Base-by-base conservation (phyloP, 305 asterid species). In the Fraxinus floribunda region DNA sequence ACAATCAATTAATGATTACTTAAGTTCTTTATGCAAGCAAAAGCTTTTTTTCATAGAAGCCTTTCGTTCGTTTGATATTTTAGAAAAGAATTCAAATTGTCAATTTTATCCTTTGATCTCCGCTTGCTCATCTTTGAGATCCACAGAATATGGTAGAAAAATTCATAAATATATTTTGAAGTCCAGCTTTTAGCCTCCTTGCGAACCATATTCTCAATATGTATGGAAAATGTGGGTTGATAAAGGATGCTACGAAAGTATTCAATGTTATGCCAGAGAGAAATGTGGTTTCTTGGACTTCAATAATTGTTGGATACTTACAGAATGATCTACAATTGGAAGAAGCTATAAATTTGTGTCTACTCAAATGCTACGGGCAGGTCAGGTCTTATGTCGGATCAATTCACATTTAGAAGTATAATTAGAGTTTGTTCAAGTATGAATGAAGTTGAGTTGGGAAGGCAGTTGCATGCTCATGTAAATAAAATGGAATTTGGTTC, bases 281-380 rank as follows among this genome's bases (percentile, higher is more conserved):
- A 83, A 93, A 93, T 84, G 88, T 88, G 81, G 97, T 91, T 70
- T 88, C 91, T 66, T 93, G 98, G 98, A 92, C 92, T 85, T 85
- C 97, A 29, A 39, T 92, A 55, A 88, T 92, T 77, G 94, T 91
- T 36, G 93, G 94, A 29, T 94, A 90, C 83, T 85, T 93, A 18
- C 95, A 87, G 76, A 88, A 89, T 30, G 88, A 90, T 78, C 82
- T 52, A 79, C 89, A 85, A 79, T 75, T 81, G 15, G 97, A 94
- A 83, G 93, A 94, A 83, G 93, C 97, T 4, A 64, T 92, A 39
- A 79, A 81, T 38, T 81, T 89, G 81, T 92, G 90, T 22, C 24
- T 79, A 81, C 87, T 84, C 86, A 85, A 81, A 92, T 92, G 98
- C 89, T 68, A 79, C 86, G 80, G 79, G 85, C 80, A 13, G 93